Conservation (phyloP, 176 grass and related monocot species). For the Aegilops umbellulata region DNA sequence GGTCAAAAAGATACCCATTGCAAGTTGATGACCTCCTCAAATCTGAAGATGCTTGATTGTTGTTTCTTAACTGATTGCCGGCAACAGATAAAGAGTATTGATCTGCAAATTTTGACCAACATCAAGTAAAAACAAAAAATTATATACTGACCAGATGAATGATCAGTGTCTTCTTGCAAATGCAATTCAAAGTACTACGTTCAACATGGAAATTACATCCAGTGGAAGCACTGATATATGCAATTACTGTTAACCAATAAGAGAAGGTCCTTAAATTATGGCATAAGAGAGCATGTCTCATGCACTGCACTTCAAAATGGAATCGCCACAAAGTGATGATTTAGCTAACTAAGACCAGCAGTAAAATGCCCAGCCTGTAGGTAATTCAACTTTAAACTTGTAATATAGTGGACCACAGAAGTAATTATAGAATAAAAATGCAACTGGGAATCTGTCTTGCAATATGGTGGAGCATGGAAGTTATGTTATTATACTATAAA, state of each 20-base stretch:
- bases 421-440: background rate
- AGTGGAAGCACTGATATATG: background rate
- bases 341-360: background rate
- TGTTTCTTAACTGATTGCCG: slow-evolving; percentile 42
- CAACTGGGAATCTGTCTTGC: background rate
- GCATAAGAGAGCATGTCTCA: background rate
- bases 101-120: slow-evolving; percentile 47
- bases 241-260: background rate
- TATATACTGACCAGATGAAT: slow-evolving; percentile 3
- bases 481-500: background rate
- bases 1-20: slow-evolving; percentile 59
- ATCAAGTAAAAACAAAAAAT: slow-evolving; percentile 2
- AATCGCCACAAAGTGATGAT: background rate
- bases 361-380: background rate
- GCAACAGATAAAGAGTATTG: slow-evolving; percentile 30
- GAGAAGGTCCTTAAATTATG: background rate
- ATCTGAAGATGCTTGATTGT: slow-evolving; percentile 35
- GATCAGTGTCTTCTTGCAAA: background rate
- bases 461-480: background rate
- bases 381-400: background rate
- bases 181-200: background rate
- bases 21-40: slow-evolving; percentile 42
- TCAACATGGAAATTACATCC: background rate
- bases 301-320: background rate
- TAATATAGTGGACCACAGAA: background rate